Evolutionary conservation across 1,284 basidiomycete genomes (phyloP).

Genomic region (Takashimella tepidaria): DNA sequence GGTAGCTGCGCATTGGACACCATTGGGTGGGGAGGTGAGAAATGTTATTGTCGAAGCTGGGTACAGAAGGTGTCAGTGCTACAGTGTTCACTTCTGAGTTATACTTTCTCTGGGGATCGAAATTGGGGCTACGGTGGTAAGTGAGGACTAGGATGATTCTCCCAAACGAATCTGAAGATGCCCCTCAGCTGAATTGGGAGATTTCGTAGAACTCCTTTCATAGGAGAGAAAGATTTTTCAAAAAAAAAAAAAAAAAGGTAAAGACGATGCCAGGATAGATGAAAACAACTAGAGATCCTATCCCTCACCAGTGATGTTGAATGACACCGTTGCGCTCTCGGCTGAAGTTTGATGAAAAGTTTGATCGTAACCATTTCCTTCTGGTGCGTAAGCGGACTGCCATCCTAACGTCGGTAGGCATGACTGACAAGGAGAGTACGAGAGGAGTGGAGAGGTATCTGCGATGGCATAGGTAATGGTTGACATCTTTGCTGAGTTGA

Average conservation of each 20-base stretch:
- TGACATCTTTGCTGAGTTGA: background rate
- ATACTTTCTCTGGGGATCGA: no score
- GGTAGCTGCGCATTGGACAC: constrained; percentile 3
- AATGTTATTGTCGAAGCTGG: constrained; percentile 3
- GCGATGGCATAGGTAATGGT: constrained; percentile 24
- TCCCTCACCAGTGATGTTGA: constrained; percentile 27
- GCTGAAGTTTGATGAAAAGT: constrained; percentile 23
- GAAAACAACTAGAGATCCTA: no score
- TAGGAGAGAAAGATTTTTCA: no score
- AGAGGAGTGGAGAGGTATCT: constrained; percentile 30
- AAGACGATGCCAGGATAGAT: no score
- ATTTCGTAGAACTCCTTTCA: no score
- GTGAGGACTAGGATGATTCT: no score
- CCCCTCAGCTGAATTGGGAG: no score
- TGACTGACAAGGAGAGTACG: constrained; percentile 15
- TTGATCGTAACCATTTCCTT: constrained; percentile 30
- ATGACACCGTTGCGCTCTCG: constrained; percentile 6
- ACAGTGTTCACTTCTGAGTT: no score
- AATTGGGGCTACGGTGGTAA: no score
- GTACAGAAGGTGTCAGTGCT: no score
- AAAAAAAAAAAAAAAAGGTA: no score
- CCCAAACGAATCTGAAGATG: no score
- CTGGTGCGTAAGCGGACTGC: constrained; percentile 19
- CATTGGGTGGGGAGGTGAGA: constrained; percentile 5
- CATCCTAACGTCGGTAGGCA: constrained; percentile 14